Percentiles rank a stretch among this genome's conserved stretches.
Evolutionary conservation across 768 basidiomycete species (phyloP).

Genomic region (Hypholoma fasciculare): DNA sequence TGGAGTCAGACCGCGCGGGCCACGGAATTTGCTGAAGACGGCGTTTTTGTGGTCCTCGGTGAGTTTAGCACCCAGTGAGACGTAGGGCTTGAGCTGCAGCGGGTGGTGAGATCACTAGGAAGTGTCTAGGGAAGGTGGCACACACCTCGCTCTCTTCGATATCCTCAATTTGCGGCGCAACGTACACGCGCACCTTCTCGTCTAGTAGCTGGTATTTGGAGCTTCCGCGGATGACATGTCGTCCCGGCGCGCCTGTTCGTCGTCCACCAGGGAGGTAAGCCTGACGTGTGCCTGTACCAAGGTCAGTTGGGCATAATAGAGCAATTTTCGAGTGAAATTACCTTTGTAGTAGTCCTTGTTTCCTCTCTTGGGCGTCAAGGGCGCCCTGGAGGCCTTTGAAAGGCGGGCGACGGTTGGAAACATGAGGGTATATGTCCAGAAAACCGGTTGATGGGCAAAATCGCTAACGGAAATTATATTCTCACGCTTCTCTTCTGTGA

Average conservation of each 20-base stretch:
- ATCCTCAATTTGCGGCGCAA: background rate
- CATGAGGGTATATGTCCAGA: constrained; percentile 41
- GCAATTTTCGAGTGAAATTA: constrained; percentile 25
- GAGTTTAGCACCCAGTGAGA: constrained; percentile 45
- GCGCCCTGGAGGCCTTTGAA: constrained; percentile 82
- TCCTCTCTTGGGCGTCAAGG: constrained; percentile 82
- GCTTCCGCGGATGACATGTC: constrained; percentile 75
- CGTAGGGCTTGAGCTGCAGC: constrained; percentile 70
- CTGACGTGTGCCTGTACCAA: constrained; percentile 70
- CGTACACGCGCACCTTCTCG: constrained; percentile 9
- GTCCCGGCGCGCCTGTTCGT: constrained; percentile 87
- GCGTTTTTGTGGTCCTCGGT: constrained; percentile 31
- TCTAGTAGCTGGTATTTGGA: constrained; percentile 69
- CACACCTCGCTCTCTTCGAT: constrained; percentile 2
- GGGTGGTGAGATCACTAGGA: background rate
- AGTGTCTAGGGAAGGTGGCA: background rate
- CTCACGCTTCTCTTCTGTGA: constrained; percentile 7
- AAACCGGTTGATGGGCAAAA: constrained; percentile 10
- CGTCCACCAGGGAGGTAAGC: constrained; percentile 81
- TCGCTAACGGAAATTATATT: constrained; percentile 9
- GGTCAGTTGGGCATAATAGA: background rate
- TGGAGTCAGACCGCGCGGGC: constrained; percentile 39
- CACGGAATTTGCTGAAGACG: constrained; percentile 39
- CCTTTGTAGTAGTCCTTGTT: constrained; percentile 99
- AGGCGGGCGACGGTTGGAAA: constrained; percentile 65